These are phyloP conservation scores for Echinochloa phyllopogon DNA, from an alignment of 176 grass and related monocot genomes.

Conservation along the genomic window DNA sequence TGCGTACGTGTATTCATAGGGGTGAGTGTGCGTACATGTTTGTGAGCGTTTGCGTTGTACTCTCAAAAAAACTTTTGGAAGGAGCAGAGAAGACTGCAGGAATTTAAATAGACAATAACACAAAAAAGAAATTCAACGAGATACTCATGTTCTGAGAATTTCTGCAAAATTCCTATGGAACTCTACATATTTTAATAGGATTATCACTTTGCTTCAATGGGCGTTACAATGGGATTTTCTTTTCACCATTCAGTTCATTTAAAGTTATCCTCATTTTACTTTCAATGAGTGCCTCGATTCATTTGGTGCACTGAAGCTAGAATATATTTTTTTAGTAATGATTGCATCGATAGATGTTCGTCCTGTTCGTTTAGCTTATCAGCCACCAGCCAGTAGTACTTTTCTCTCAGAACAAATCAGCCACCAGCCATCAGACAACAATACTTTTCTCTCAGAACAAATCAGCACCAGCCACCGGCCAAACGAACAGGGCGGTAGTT, in stretches of 20 bases:
- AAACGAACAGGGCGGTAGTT: too few species aligned
- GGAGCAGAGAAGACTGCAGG: not conserved
- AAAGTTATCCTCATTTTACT: not conserved
- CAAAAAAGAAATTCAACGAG: not conserved
- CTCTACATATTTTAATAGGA: not conserved
- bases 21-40: too few species aligned
- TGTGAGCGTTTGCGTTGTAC: too few species aligned
- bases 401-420: too few species aligned
- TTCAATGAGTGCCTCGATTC: not conserved
- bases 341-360: too few species aligned
- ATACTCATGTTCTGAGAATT: not conserved
- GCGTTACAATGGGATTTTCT: not conserved
- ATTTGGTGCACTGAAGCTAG: not conserved
- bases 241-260: not conserved
- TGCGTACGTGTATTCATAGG: too few species aligned
- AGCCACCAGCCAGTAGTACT: too few species aligned
- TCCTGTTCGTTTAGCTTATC: too few species aligned
- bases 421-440: too few species aligned
- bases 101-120: not conserved
- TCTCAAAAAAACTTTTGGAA: not conserved
- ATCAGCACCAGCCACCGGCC: too few species aligned
- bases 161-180: not conserved
- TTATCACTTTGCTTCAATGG: not conserved
- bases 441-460: too few species aligned
- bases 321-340: not conserved